Evolutionary conservation across 805 yeast genomes (phyloP), one percentile per base, ranked within the genome.

Genomic region (Wickerhamiella kurtzmanii): DNA sequence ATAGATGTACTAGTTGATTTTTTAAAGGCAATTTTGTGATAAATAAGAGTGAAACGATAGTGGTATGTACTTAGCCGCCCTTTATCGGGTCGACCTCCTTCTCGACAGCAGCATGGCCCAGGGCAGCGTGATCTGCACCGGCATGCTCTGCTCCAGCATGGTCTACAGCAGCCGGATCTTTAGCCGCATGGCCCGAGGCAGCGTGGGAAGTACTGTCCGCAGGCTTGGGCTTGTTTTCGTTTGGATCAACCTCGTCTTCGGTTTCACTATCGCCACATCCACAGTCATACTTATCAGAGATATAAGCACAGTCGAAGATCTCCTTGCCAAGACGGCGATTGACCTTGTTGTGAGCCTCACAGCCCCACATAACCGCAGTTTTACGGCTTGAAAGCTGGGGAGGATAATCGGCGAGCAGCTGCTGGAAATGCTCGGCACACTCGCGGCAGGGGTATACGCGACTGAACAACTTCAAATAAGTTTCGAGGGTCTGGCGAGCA

Each of bases 391-490:
- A 69, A 2, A 81, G 72, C 59, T 92, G 98, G 2, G 95, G 96
- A 1, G 98, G 97, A 58, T 69, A 79, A 56, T 80, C 71, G 48
- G 68, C 59, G 48, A 92, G 64, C 53, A 89, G 65, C 59, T 74
- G 65, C 53, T 75, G 81, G 63, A 92, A 92, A 63, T 92, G 97
- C 53, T 84, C 71, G 0, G 98, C 96, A 65, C 97, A 92, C 61
- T 89, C 96, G 2, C 95, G 95, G 65, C 97, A 89, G 0, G 98
- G 98, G 54, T 92, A 92, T 8, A 92, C 89, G 56, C 88, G 85
- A 1, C 92, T 87, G 66, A 88, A 92, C 35, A 84, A 67, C 19
- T 75, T 65, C 18, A 92, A 72, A 61, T 79, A 92, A 48, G 68
- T 73, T 16, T 64, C 57, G 43, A 92, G 67, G 22, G 89, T 82